phyloP scores from a whole-genome alignment of 2,329 filamentous ascomycete genomes.

The Knufia petricola region DNA sequence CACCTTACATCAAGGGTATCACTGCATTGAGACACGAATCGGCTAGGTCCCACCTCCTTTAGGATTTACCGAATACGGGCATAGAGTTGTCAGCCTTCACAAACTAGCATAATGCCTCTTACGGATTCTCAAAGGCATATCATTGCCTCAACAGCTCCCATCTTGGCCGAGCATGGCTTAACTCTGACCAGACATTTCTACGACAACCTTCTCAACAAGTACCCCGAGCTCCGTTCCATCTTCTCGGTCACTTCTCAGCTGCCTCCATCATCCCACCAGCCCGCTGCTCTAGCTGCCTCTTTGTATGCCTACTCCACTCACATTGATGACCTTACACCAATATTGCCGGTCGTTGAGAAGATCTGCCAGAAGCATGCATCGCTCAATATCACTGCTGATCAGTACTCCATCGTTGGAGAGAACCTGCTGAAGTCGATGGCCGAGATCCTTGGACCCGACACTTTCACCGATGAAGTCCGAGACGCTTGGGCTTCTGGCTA shows the following conservation, averaged over 20 bases:
- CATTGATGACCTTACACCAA: constrained; percentile 56
- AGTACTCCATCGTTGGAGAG: constrained; percentile 61
- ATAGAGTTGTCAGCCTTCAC: background rate
- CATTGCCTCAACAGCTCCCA: constrained; percentile 61
- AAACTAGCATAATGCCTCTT: constrained; percentile 32
- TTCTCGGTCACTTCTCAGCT: constrained; percentile 64
- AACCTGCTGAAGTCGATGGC: constrained; percentile 60
- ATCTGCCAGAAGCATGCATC: constrained; percentile 71
- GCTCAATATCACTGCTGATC: constrained; percentile 56
- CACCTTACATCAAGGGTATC: no score
- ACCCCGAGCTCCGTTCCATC: constrained; percentile 58
- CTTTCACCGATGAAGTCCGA: constrained; percentile 54
- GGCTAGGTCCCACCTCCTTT: no score
- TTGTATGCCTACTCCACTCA: constrained; percentile 63
- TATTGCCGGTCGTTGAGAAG: constrained; percentile 51
- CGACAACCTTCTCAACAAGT: constrained; percentile 53
- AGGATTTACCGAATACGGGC: background rate
- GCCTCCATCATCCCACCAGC: constrained; percentile 50
- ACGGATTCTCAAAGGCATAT: constrained; percentile 53
- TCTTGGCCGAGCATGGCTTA: constrained; percentile 57
- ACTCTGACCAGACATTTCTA: constrained; percentile 65
- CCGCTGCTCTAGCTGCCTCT: constrained; percentile 57
- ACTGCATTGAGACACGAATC: no score
- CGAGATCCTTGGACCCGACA: constrained; percentile 52
- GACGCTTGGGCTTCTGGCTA: constrained; percentile 64